These are phyloP conservation scores for Sabuloglossum arenarium DNA, from an alignment of 495 filamentous ascomycete genomes.

Conservation along the genomic window DNA sequence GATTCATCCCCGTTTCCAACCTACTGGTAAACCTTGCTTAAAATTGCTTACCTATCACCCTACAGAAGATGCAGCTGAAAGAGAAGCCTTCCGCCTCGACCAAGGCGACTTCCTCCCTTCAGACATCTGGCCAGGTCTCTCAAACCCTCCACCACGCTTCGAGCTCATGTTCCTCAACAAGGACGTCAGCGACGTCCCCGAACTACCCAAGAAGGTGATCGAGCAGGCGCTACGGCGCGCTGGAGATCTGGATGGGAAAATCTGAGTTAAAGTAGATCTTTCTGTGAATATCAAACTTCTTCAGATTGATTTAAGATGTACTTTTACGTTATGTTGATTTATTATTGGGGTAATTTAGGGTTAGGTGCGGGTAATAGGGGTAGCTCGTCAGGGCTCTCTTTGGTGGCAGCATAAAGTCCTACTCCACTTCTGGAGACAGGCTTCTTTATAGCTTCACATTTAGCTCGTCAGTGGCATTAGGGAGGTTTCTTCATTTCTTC, in stretches of 20 bases:
- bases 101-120: slow-evolving; percentile 71
- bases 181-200: slow-evolving; percentile 25
- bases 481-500: background rate
- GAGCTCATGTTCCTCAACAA: slow-evolving; percentile 23
- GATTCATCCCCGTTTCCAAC: slow-evolving; percentile 8
- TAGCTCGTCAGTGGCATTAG: background rate
- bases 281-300: background rate
- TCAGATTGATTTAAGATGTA: background rate
- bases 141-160: slow-evolving; percentile 35
- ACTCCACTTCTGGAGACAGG: background rate
- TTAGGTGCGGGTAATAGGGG: background rate
- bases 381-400: slow-evolving; percentile 7
- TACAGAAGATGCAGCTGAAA: slow-evolving; percentile 38
- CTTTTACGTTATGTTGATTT: background rate
- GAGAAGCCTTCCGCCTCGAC: slow-evolving; percentile 62
- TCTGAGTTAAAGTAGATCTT: background rate
- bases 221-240: slow-evolving; percentile 25
- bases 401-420: slow-evolving; percentile 3
- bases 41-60: no score
- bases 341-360: background rate
- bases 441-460: background rate
- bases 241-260: background rate
- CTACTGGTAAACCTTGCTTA: no score
- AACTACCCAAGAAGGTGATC: slow-evolving; percentile 31
- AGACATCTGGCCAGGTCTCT: slow-evolving; percentile 71